A percentile compares a stretch with the other conserved stretches of the same genome.
phyloP scores from a whole-genome alignment of 805 yeast genomes.

The Wickerhamiella spandovensis region DNA sequence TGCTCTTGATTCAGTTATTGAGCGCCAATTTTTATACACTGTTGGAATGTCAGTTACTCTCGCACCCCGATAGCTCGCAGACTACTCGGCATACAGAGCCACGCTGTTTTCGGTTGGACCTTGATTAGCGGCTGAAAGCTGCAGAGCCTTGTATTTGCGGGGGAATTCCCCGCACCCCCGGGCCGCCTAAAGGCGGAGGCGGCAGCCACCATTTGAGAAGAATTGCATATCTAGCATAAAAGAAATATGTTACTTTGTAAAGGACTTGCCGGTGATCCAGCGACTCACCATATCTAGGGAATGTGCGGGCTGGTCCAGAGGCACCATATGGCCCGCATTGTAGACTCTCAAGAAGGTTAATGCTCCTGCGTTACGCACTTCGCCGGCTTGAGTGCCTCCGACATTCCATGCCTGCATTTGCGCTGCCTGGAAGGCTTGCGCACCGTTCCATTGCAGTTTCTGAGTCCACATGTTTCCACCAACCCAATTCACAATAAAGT shows the following conservation, averaged over 20 bases:
- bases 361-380: slow-evolving; percentile 52
- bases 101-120: too few species aligned
- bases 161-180: too few species aligned
- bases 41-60: background rate
- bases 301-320: slow-evolving; percentile 73
- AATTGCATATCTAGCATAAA: too few species aligned
- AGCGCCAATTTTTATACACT: background rate
- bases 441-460: slow-evolving; percentile 48
- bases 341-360: slow-evolving; percentile 72
- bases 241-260: background rate
- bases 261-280: slow-evolving; percentile 40
- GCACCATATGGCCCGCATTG: slow-evolving; percentile 94
- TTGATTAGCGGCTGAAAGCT: too few species aligned
- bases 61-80: background rate
- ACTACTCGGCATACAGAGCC: too few species aligned
- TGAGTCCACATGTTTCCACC: slow-evolving; percentile 83
- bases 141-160: too few species aligned
- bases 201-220: too few species aligned
- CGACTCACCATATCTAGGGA: slow-evolving; percentile 71
- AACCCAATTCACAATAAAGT: slow-evolving; percentile 89
- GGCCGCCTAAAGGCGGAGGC: too few species aligned
- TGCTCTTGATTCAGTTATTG: background rate
- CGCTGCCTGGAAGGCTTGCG: slow-evolving; percentile 37
- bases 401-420: slow-evolving; percentile 23
- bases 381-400: slow-evolving; percentile 41